Conservation (phyloP, 192 early-diverging fungal genomes). For the Nowakowskiella sp. region DNA sequence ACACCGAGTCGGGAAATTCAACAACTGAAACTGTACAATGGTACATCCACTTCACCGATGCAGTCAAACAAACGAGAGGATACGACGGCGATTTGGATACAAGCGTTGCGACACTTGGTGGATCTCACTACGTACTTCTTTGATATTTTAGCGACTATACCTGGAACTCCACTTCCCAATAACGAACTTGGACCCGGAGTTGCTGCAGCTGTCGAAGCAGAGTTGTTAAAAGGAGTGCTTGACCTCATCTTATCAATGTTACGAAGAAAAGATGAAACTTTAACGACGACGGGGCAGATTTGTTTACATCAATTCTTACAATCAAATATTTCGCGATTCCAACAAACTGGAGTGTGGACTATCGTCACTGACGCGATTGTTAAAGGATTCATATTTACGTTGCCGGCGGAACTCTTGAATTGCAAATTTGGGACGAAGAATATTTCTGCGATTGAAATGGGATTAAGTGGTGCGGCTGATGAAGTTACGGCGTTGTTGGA, state of each 20-base stretch:
- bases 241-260: conserved; percentile 38
- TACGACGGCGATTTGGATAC: conserved; percentile 37
- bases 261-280: conserved; percentile 35
- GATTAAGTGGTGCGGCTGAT: background rate
- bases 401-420: conserved; percentile 39
- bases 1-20: background rate
- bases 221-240: conserved; percentile 12
- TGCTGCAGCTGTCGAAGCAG: background rate
- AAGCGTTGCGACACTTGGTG: conserved; percentile 34
- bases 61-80: conserved; percentile 17
- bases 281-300: conserved; percentile 45
- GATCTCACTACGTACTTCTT: conserved; percentile 36
- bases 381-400: conserved; percentile 31
- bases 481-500: conserved; percentile 13
- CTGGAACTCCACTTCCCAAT: background rate
- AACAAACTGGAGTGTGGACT: conserved; percentile 14
- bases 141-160: conserved; percentile 9
- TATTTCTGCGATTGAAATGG: conserved; percentile 1
- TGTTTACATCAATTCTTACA: conserved; percentile 42
- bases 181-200: background rate
- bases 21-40: background rate
- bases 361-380: conserved; percentile 30
- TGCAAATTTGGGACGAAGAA: conserved; percentile 26
- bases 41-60: background rate
- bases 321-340: conserved; percentile 28